Conservation (phyloP, 192 early-diverging fungal genomes). For the Oehlia diaphana region DNA sequence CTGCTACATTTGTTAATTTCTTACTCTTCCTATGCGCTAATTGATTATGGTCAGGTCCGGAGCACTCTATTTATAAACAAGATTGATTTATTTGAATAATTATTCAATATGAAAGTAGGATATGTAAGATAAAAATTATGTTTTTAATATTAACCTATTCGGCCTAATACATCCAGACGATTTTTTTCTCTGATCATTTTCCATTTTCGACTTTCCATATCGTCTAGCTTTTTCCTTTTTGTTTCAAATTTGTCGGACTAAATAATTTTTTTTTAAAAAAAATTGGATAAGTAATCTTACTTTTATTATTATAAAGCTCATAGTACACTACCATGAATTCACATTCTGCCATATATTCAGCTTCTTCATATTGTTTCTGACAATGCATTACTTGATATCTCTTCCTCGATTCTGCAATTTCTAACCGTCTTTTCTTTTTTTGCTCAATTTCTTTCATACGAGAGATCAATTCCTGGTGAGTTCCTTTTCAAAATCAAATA, state of each 20-base stretch:
- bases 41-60: background rate
- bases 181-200: conserved; percentile 16
- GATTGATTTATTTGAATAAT: background rate
- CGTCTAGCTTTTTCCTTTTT: conserved; percentile 5
- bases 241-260: background rate
- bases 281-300: background rate
- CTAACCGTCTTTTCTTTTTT: background rate
- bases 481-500: background rate
- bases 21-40: background rate
- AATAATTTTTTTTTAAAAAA: background rate
- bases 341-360: conserved; percentile 1
- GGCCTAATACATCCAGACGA: background rate
- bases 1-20: background rate
- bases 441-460: conserved; percentile 28
- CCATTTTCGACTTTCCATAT: background rate
- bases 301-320: background rate
- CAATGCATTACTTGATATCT: background rate
- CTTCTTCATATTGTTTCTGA: conserved; percentile 12
- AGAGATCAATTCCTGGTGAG: background rate
- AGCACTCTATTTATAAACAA: background rate
- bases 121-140: background rate
- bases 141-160: background rate
- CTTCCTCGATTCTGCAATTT: conserved; percentile 9
- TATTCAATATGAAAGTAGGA: background rate
- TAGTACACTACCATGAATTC: conserved; percentile 15